Conservation (phyloP, 352 stramenopile genomes). For the Phytophthora colocasiae region DNA sequence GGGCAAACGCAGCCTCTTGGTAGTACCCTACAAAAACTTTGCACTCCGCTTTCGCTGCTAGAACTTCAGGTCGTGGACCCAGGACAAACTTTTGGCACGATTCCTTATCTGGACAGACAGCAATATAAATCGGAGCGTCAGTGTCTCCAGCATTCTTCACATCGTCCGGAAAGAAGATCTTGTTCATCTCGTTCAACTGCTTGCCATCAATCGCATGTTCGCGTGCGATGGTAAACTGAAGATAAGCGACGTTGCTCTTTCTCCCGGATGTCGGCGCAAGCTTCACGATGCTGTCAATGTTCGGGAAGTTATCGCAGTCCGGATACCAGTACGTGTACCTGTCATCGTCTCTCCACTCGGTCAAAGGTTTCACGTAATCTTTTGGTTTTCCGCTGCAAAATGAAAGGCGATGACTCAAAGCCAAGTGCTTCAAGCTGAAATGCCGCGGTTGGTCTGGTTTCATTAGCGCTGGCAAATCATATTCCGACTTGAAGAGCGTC, state of each 20-base stretch:
- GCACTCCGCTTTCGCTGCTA: no score
- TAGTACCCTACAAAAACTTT: no score
- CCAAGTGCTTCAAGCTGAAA: conserved; percentile 10
- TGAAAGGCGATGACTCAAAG: conserved; percentile 14
- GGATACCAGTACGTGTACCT: conserved; percentile 29
- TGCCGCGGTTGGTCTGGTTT: conserved; percentile 7
- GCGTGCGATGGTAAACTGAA: conserved; percentile 7
- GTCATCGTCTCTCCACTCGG: conserved; percentile 18
- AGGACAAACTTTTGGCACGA: not conserved
- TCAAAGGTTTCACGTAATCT: conserved; percentile 6
- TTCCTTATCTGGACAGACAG: not conserved
- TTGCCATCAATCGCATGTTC: conserved; percentile 1
- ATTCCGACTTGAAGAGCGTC: conserved; percentile 14
- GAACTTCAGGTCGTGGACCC: no score
- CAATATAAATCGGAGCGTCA: not conserved
- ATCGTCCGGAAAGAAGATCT: not conserved
- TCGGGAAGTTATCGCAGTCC: conserved; percentile 24
- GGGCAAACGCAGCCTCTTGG: no score
- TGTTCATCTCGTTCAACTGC: not conserved
- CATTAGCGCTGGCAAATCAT: conserved; percentile 8
- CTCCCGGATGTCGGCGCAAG: conserved; percentile 9
- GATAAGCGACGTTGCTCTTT: conserved; percentile 16
- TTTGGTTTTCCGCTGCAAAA: conserved; percentile 21
- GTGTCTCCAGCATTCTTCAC: not conserved
- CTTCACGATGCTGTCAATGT: conserved; percentile 34